phyloP scores from a whole-genome alignment of 768 basidiomycete genomes.

The Exidia glandulosa region DNA sequence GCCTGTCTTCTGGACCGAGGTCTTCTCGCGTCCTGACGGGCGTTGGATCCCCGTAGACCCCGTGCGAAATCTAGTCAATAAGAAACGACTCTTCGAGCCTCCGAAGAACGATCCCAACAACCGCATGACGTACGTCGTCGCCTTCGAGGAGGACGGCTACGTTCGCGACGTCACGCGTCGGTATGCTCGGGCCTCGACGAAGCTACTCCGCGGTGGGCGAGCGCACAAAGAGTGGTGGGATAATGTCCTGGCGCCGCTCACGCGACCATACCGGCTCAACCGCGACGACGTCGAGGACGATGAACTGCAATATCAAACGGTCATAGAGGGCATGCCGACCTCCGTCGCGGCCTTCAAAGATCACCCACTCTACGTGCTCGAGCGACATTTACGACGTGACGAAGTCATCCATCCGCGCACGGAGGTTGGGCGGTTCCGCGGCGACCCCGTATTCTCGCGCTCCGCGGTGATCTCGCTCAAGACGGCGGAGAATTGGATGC shows the following conservation, averaged over 20 bases:
- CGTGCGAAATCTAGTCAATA: conserved; percentile 67
- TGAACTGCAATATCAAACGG: conserved; percentile 63
- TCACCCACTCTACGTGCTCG: conserved; percentile 82
- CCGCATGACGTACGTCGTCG: conserved; percentile 86
- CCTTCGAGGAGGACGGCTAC: conserved; percentile 89
- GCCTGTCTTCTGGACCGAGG: conserved; percentile 95
- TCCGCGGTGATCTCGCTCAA: conserved; percentile 76
- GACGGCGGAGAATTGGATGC: conserved; percentile 91
- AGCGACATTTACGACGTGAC: conserved; percentile 78
- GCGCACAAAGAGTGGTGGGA: conserved; percentile 81
- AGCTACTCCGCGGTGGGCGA: conserved; percentile 55
- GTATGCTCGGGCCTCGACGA: conserved; percentile 57
- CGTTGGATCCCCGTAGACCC: conserved; percentile 94
- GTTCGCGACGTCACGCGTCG: conserved; percentile 85
- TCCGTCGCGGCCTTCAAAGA: conserved; percentile 88
- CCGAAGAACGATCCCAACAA: conserved; percentile 43
- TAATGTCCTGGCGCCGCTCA: conserved; percentile 46
- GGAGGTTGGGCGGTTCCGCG: conserved; percentile 87
- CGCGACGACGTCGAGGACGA: conserved; percentile 91
- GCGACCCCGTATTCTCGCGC: conserved; percentile 84
- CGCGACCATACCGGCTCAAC: conserved; percentile 71
- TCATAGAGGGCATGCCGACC: conserved; percentile 88
- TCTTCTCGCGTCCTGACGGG: conserved; percentile 84
- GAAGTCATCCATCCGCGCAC: conserved; percentile 72
- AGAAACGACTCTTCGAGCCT: conserved; percentile 73